Evolutionary conservation across 768 basidiomycete species (phyloP), one percentile per base, ranked within the genome.

Genomic region (Tricholoma sp.): DNA sequence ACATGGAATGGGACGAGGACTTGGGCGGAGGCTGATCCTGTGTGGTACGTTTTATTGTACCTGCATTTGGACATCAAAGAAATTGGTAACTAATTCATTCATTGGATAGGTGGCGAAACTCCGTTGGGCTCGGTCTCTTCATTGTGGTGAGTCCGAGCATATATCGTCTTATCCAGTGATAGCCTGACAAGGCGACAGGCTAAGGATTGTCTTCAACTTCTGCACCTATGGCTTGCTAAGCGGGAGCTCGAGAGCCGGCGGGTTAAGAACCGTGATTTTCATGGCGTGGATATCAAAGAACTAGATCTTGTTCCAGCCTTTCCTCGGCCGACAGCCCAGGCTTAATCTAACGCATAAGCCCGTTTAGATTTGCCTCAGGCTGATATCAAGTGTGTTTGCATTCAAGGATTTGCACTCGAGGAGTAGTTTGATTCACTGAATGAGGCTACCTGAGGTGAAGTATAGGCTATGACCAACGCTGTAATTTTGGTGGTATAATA

Each of bases 1-100:
- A 73, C 82, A 0, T 78, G 78, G 74, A 77, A 81, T 16, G 84
- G 84, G 21, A 81, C 82, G 21, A 76, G 77, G 51, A 76, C 77
- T n/a, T 87, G 86, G 83, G 75, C 79, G 4, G 82, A 83, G 61
- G 78, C 78, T 45, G 89, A 90, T 67, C 89, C 89, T 12, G 84
- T 90, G 14, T 91, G 89, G 88, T 85, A 54, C 11, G 71, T 63
- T 53, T 31, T 5, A 14, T 51, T 56, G 51, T 66, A 46, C 29
- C 24, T 29, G 19, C 4, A 46, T 47, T 39, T 31, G n/a, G 45
- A 9, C 10, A 22, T 55, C 9, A 7, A 43, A 55, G 14, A 45
- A 1, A 22, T 32, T 47, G 34, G 35, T 16, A 2, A 27, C 24
- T 27, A 32, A 10, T 12, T 31, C 19, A 43, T 41, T 12, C 19